Base-by-base conservation (phyloP, 2,329 filamentous ascomycete genomes). In the Trichoderma polysporum region DNA sequence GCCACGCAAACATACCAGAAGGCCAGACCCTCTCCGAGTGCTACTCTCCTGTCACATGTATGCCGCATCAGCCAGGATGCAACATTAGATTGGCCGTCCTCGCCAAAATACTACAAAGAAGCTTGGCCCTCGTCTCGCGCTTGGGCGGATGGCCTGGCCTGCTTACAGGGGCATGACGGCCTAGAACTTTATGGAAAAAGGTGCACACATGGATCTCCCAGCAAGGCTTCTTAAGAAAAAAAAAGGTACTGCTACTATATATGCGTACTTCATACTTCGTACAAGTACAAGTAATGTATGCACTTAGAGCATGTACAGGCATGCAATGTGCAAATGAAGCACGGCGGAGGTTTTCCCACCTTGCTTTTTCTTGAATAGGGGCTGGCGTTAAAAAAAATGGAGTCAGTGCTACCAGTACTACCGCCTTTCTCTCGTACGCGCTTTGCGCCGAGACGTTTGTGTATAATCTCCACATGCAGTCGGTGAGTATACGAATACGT, bases 381-480 rank as follows among this genome's bases (percentile, higher is more conserved):
- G 59, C 33, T 52, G 45, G 47, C 25, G 17, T 15, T 35, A 33
- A 15, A 35, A n/a, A 19, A 17, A 52, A 61, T 39, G 58, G 58
- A 61, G 58, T 15, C n/a, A 45, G 22, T 45, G 41, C n/a, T 45
- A 45, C 39, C 12, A 45, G 4, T 50, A 60, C 57, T 17, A 19
- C 50, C 25, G 17, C 13, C 47, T n/a, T 39, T n/a, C 17, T 39
- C 45, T 39, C 31, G 47, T 52, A 61, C 31, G 22, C 37, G 15
- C 8, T 15, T 19, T 17, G 33, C 39, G 25, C 45, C 60, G 60
- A 63, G 49, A 31, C 29, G 49, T 45, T 49, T 45, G 33, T 54
- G 33, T 53, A 15, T 17, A 15, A 54, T 63, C 60, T 54, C 60
- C 60, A 63, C 60, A 63, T 33, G 35, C 58, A 31, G 22, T 61